Base-by-base conservation (phyloP, 2,329 filamentous ascomycete genomes). In the Gliomastix tumulicola region DNA sequence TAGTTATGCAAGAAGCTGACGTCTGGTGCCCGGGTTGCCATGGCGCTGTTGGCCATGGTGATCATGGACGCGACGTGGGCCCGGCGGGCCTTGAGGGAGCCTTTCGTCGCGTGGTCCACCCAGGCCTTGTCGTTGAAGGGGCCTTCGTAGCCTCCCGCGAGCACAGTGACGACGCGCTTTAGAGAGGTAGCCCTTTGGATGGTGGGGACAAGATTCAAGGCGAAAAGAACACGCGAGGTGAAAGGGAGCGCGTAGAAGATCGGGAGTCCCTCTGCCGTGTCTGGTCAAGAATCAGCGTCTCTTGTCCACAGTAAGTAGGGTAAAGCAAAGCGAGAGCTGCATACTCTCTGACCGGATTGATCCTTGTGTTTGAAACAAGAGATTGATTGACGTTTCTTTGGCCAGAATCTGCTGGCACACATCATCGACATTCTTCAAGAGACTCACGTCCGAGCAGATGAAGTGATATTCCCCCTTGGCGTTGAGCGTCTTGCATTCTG, bases 211-310 rank as follows among this genome's bases (percentile, higher is more conserved):
- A 83, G 65, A 37, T 78, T 76, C 31, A 63, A 39, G 11, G 71
- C 62, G 47, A 80, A 73, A 27, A 74, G 72, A 43, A 71, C 65
- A 16, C 77, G 76, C 5, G 70, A 63, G 54, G 81, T 80, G 54
- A 71, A 74, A 16, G 62, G 60, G 13, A 81, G 60, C 7, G 68
- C 62, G 18, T 67, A 62, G 21, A 68, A 62, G 20, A 65, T 59
- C 35, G 75, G 65, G 3, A 84, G 59, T 3, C 72, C 74, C 53
- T 84, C 79, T 1, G 56, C 35, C 0, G 75, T 79, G 41, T 79
- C 76, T 73, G 36, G n/a, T n/a, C n/a, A n/a, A n/a, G n/a, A n/a
- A n/a, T n/a, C n/a, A n/a, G n/a, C n/a, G n/a, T n/a, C n/a, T n/a
- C n/a, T 11, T 36, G 15, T 27, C 6, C 10, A 38, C 21, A 19